A percentile compares a stretch with the other conserved stretches of the same genome.
phyloP scores from a whole-genome alignment of 805 yeast genomes.

The Yamadazyma paraphyllophila region DNA sequence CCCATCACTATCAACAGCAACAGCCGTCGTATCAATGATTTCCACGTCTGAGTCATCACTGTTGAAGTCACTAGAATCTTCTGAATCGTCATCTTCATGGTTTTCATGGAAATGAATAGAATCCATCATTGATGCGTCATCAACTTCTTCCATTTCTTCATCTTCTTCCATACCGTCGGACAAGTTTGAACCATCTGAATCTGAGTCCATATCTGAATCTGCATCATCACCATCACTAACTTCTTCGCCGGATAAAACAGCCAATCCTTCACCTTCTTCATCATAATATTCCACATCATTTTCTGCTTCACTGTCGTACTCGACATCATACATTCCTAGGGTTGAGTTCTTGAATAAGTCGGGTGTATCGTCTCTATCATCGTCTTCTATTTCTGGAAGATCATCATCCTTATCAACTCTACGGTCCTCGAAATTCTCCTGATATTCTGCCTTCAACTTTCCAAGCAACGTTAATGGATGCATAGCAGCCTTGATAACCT shows the following conservation, averaged over 20 bases:
- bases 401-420: constrained; percentile 39
- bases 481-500: constrained; percentile 56
- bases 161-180: constrained; percentile 18
- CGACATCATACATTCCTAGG: constrained; percentile 90
- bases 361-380: constrained; percentile 69
- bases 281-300: constrained; percentile 44
- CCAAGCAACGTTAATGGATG: constrained; percentile 59
- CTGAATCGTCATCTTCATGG: constrained; percentile 43
- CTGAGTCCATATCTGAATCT: constrained; percentile 17
- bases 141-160: constrained; percentile 34
- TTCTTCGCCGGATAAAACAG: constrained; percentile 36
- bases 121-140: constrained; percentile 18
- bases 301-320: constrained; percentile 56
- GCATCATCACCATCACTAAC: constrained; percentile 39
- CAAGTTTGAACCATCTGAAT: neutral
- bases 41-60: constrained; percentile 16
- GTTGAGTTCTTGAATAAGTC: constrained; percentile 86
- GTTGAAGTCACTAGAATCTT: constrained; percentile 19
- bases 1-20: constrained; percentile 8
- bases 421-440: constrained; percentile 51
- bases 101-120: constrained; percentile 22
- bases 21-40: constrained; percentile 17
- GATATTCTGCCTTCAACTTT: constrained; percentile 53
- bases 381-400: constrained; percentile 47
- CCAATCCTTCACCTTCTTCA: constrained; percentile 33